Percentiles rank a stretch among this genome's conserved stretches.
Evolutionary conservation across 2,329 filamentous ascomycete genomes (phyloP).

Genomic region (Ascochyta lentis): DNA sequence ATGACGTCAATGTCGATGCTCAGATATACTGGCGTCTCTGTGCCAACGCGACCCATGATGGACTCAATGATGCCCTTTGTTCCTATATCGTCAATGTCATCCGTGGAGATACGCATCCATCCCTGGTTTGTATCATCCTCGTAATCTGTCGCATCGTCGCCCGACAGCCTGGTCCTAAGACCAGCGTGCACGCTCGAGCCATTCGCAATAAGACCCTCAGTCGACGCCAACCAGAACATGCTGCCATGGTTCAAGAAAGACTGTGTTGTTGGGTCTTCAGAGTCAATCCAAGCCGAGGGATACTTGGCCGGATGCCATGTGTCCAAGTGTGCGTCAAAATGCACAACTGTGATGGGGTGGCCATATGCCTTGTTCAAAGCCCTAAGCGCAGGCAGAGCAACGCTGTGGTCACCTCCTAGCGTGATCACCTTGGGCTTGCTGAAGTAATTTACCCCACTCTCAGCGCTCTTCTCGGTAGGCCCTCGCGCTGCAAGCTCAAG

Average conservation of each 20-base stretch:
- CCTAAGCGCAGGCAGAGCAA: slow-evolving; percentile 59
- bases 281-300: slow-evolving; percentile 73
- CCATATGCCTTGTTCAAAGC: slow-evolving; percentile 56
- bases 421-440: slow-evolving; percentile 56
- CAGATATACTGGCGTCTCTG: slow-evolving; percentile 79
- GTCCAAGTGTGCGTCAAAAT: slow-evolving; percentile 72
- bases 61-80: slow-evolving; percentile 70
- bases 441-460: slow-evolving; percentile 51
- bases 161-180: slow-evolving; percentile 75
- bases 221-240: slow-evolving; percentile 89
- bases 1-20: slow-evolving; percentile 83
- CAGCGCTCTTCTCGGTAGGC: slow-evolving; percentile 43
- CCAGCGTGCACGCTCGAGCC: slow-evolving; percentile 80
- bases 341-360: slow-evolving; percentile 56
- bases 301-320: slow-evolving; percentile 87
- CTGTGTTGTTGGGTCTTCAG: slow-evolving; percentile 62
- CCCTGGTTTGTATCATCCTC: slow-evolving; percentile 75
- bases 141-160: slow-evolving; percentile 71
- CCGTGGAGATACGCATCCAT: slow-evolving; percentile 79
- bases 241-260: slow-evolving; percentile 84
- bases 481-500: slow-evolving; percentile 66
- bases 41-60: slow-evolving; percentile 76
- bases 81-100: slow-evolving; percentile 87
- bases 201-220: slow-evolving; percentile 80
- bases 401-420: slow-evolving; percentile 59